Conservation (phyloP, 192 early-diverging fungal species). For the Diversispora eburnea region DNA sequence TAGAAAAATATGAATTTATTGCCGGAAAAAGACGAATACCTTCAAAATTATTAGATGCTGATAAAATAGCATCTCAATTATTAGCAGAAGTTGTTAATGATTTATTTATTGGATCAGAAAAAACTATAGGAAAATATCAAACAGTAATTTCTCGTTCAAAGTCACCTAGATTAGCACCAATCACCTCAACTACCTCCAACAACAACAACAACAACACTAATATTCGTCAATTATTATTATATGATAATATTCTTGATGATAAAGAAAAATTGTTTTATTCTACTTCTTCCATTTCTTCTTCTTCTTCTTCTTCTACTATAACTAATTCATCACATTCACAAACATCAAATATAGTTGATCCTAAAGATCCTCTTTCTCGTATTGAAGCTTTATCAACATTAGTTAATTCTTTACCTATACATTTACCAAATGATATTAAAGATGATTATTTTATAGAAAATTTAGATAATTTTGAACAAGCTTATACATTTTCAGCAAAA, state of each 20-base stretch:
- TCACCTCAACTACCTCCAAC: too few species aligned
- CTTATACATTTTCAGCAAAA: constrained; percentile 46
- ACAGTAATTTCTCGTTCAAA: constrained; percentile 34
- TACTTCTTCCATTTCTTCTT: too few species aligned
- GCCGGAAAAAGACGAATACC: constrained; percentile 33
- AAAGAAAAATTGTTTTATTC: constrained; percentile 7
- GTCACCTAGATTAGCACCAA: constrained; percentile 28
- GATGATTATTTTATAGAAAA: constrained; percentile 48
- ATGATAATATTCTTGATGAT: constrained; percentile 14
- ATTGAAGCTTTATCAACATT: constrained; percentile 33
- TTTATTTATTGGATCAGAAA: constrained; percentile 26
- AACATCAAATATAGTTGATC: constrained; percentile 25
- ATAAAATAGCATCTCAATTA: constrained; percentile 7
- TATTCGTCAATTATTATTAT: constrained; percentile 17
- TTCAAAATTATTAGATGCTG: not conserved
- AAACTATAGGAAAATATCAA: constrained; percentile 31
- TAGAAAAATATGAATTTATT: constrained; percentile 37
- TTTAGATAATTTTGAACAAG: constrained; percentile 50
- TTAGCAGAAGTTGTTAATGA: constrained; percentile 38
- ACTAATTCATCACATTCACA: constrained; percentile 6
- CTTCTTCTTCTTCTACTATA: constrained; percentile 6
- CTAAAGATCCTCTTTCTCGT: constrained; percentile 36
- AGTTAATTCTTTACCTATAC: constrained; percentile 50
- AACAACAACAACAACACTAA: too few species aligned
- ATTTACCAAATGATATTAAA: constrained; percentile 38